Percentiles rank a stretch among this genome's conserved stretches.
Evolutionary conservation across 176 grass and related monocot genomes (phyloP).

Genomic region (Phragmites australis): DNA sequence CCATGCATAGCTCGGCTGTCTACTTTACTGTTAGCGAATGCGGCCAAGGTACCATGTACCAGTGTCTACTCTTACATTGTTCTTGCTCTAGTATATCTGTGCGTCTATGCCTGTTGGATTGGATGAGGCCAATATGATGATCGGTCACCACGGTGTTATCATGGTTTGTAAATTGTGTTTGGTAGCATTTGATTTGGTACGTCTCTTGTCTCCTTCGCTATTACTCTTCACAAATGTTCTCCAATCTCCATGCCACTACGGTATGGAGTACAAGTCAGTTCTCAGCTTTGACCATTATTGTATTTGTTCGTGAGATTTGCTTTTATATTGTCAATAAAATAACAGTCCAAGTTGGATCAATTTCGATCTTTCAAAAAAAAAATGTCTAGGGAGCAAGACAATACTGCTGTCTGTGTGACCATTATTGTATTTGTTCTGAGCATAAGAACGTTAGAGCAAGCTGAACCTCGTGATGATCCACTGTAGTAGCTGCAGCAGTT

Average conservation of each 20-base stretch:
- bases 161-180: neutral
- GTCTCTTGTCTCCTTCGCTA: too few relatives aligned
- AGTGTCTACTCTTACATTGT: too few relatives aligned
- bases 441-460: slow-evolving; percentile 33
- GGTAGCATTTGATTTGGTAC: neutral
- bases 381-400: neutral
- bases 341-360: neutral
- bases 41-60: too few relatives aligned
- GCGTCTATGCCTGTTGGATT: neutral
- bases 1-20: too few relatives aligned
- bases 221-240: too few relatives aligned
- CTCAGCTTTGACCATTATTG: too few relatives aligned
- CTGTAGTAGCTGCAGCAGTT: slow-evolving; percentile 1
- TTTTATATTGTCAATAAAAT: neutral
- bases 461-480: slow-evolving; percentile 16
- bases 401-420: neutral
- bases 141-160: too few relatives aligned
- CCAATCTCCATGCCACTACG: too few relatives aligned
- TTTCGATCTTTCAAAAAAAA: neutral
- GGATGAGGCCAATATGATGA: neutral
- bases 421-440: slow-evolving; percentile 13
- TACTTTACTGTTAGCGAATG: too few relatives aligned
- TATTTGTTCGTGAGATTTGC: neutral
- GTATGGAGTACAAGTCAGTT: neutral
- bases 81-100: neutral